Base-by-base conservation (phyloP, 106 monocot genomes). In the Allium sativum region DNA sequence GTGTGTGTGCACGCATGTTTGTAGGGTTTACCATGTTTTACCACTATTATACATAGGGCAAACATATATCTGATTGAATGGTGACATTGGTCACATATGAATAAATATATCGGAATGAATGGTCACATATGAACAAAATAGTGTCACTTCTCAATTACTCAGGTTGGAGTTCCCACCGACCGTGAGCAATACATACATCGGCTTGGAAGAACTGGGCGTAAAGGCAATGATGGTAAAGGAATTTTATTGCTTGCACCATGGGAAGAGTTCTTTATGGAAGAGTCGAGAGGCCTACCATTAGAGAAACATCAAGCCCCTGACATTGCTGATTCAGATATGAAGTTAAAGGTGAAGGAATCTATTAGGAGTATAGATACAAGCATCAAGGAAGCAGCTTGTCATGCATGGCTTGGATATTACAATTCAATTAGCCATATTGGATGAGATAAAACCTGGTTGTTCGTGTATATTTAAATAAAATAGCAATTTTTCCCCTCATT, bases 361-460 rank as follows among this genome's bases (percentile, higher is more conserved):
- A 64, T 89, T 12, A 70, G 58, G 17, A 75, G 84, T 64, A 78
- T 84, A 4, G 84, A 89, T 59, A 48, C 70, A 54, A 84, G 80
- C 77, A 65, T 64, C 66, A 88, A 88, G 59, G 87, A 88, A 68
- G 64, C 73, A 22, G 87, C 87, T 31, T 88, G 80, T 69, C 87
- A 83, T 66, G 83, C 87, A 54, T 88, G 87, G 87, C 79, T 88
- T 40, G 84, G 84, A n/a, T 89, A 89, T 56, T 89, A 84, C 51
- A 89, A 89, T 53, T 89, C 89, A 5, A 81, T 73, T 7, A 78
- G 74, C 53, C 68, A 62, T 64, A 45, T 89, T 4, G 89, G 81
- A 6, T 68, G 77, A 12, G 88, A 84, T 43, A 89, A 89, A 55
- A 50, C n/a, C n/a, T n/a, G n/a, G n/a, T n/a, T n/a, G n/a, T n/a